phyloP scores from a whole-genome alignment of 345 rosid species.

The Brassica juncea region DNA sequence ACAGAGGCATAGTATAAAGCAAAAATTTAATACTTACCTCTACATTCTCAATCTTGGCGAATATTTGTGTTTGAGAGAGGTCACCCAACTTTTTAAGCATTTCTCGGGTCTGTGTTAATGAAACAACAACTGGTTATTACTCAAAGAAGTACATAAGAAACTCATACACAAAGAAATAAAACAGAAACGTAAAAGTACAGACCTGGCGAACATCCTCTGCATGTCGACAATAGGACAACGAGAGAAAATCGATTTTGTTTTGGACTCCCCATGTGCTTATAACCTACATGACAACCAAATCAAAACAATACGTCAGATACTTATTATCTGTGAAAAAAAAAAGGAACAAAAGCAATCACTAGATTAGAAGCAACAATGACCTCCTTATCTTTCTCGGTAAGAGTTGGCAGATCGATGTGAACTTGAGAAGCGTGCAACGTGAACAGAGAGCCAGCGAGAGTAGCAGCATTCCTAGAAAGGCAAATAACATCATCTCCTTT shows the following conservation, averaged over 20 bases:
- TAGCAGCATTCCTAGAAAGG: constrained; percentile 81
- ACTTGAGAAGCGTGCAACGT: constrained; percentile 89
- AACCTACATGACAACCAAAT: constrained; percentile 51
- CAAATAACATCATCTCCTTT: constrained; percentile 84
- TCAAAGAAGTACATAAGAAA: background rate
- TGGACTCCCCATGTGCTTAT: constrained; percentile 91
- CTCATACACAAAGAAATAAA: background rate
- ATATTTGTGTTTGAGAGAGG: constrained; percentile 84
- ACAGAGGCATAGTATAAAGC: background rate
- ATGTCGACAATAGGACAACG: constrained; percentile 88
- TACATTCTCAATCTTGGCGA: constrained; percentile 92
- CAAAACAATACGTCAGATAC: constrained; percentile 13
- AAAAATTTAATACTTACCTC: constrained; percentile 54
- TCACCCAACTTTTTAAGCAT: constrained; percentile 79
- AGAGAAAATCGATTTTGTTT: constrained; percentile 94
- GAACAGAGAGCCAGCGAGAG: constrained; percentile 84
- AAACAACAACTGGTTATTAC: constrained; percentile 22
- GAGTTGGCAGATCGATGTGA: constrained; percentile 84
- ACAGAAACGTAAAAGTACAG: background rate
- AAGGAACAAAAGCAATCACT: no score
- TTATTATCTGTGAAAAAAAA: no score
- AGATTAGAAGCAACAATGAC: constrained; percentile 37
- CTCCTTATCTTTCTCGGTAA: constrained; percentile 88
- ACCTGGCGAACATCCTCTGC: constrained; percentile 98
- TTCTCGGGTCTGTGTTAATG: constrained; percentile 69